A percentile compares a stretch with the other conserved stretches of the same genome.
Conservation (phyloP, 2,329 filamentous ascomycete species). For the Fusarium sp. region DNA sequence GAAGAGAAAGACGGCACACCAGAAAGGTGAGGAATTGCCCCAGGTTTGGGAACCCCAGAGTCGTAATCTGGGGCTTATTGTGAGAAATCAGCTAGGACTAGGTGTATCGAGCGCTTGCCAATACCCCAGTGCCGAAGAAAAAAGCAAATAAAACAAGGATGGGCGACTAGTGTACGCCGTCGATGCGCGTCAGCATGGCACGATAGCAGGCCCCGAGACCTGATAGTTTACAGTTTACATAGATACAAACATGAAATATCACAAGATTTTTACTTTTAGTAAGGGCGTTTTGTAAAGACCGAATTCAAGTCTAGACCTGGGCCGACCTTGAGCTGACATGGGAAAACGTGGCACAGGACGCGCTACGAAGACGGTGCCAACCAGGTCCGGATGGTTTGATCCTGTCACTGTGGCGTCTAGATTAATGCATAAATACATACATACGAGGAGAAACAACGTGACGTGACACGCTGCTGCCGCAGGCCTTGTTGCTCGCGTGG, state of each 20-base stretch:
- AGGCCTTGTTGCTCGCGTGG: constrained; percentile 31
- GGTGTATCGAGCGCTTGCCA: constrained; percentile 16
- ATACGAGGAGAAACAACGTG: not conserved
- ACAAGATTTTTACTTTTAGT: not conserved
- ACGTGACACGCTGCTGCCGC: constrained; percentile 22
- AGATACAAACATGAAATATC: too few relatives aligned
- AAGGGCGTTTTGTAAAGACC: not conserved
- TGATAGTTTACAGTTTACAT: not conserved
- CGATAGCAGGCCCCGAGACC: constrained; percentile 10
- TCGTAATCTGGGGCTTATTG: not conserved
- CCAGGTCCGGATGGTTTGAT: constrained; percentile 2
- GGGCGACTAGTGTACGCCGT: constrained; percentile 21
- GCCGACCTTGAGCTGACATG: constrained; percentile 4
- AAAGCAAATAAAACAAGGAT: constrained; percentile 14
- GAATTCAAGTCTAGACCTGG: constrained; percentile 14
- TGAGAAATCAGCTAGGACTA: constrained; percentile 1
- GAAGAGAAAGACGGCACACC: not conserved
- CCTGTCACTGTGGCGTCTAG: constrained; percentile 2
- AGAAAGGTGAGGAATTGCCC: constrained; percentile 17
- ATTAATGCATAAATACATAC: not conserved
- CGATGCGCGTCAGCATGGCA: constrained; percentile 24
- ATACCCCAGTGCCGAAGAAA: not conserved
- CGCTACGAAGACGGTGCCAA: not conserved
- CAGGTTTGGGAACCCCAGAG: constrained; percentile 8
- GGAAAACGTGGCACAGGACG: constrained; percentile 21